Evolutionary conservation across 768 basidiomycete genomes (phyloP).

Genomic region (Boletellus ananas): DNA sequence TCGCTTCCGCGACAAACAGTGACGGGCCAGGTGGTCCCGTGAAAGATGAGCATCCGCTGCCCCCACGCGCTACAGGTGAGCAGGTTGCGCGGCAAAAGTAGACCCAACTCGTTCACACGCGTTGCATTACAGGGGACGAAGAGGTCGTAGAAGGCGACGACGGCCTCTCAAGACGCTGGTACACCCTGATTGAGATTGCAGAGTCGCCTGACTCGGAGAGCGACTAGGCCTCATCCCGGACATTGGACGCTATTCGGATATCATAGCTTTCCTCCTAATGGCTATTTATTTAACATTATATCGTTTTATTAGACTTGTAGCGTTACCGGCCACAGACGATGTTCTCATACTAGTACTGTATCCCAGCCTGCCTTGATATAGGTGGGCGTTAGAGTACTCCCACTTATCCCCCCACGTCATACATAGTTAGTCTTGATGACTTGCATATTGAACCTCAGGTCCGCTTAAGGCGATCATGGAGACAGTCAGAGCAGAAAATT

Average conservation of each 20-base stretch:
- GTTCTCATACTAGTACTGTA: background rate
- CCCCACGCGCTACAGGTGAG: constrained; percentile 2
- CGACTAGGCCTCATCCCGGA: background rate
- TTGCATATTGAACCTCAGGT: too few species aligned
- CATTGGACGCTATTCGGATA: background rate
- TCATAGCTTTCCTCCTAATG: background rate
- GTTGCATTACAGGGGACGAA: background rate
- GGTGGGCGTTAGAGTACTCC: too few species aligned
- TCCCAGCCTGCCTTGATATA: background rate
- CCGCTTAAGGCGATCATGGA: too few species aligned
- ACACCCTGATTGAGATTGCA: constrained; percentile 2
- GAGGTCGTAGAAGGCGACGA: background rate
- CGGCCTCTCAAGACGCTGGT: constrained; percentile 2
- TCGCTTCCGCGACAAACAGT: background rate
- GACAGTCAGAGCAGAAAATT: too few species aligned
- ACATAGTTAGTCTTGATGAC: too few species aligned
- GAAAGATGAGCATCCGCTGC: background rate
- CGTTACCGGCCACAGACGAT: background rate
- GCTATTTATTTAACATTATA: background rate
- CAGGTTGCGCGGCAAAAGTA: background rate
- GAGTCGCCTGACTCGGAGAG: constrained; percentile 1
- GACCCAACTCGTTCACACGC: background rate
- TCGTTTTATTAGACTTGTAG: background rate
- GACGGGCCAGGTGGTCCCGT: background rate
- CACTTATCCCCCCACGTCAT: too few species aligned